Base-by-base conservation (phyloP, 2,329 filamentous ascomycete genomes). In the Aspergillus piperis region DNA sequence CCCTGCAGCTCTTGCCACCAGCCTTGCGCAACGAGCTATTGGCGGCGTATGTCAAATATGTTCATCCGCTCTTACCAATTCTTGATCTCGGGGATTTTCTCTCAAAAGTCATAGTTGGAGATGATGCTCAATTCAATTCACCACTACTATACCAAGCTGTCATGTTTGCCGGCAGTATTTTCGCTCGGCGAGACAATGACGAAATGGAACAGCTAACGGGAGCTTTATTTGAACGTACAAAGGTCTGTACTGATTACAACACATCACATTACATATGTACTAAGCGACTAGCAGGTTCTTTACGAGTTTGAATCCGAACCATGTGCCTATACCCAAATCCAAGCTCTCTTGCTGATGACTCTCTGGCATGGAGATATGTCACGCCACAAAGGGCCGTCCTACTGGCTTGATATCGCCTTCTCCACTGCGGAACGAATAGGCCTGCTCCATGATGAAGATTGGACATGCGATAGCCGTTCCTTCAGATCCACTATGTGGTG, bases 121-220 rank as follows among this genome's bases (percentile, higher is more conserved):
- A 63, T 25, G 62, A 63, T 23, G 21, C 47, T 2, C 52, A 19
- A n/a, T 62, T 57, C 15, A 32, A 32, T 3, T 62, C 60, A 11
- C 62, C 62, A 2, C 51, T 63, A 17, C 51, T 63, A 19, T 54
- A 62, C 25, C 62, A 63, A 39, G 53, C 60, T 8, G 60, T 63
- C 23, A 63, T 63, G 60, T 36, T 63, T 13, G 62, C 62, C 15
- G 62, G 59, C 8, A 63, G 62, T 54, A 60, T 60, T 27, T 63
- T 60, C 11, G 57, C 62, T 17, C 54, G 57, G 11, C 32, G 32
- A 36, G 32, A 15, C 32, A 41, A 30, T 50, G 52, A 13, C 49
- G 62, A 11, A 63, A 10, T 10, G 4, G 19, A 60, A 19, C 52
- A 27, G 15, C 30, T 63, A 7, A 52, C 60, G 49, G 52, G 41